phyloP scores from a whole-genome alignment of 2,329 filamentous ascomycete genomes.

The Colletotrichum somersetense region DNA sequence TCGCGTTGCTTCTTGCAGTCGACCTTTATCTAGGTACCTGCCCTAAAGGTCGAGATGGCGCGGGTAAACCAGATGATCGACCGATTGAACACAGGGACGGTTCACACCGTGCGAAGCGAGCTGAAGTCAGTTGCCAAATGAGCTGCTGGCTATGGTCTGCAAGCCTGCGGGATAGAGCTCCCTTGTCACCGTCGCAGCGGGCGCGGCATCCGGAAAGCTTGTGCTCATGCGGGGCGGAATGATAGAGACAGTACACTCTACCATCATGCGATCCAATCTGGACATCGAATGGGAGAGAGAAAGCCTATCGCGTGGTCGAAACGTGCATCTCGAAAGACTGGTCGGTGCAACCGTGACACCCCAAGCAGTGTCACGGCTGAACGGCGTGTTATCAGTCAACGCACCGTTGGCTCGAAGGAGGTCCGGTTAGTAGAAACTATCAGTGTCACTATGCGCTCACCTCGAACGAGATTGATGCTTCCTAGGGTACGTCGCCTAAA shows the following conservation, averaged over 20 bases:
- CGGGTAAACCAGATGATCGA: background rate
- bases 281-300: background rate
- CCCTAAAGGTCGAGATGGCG: background rate
- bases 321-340: background rate
- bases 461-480: background rate
- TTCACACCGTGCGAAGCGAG: background rate
- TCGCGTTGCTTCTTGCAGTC: background rate
- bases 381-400: background rate
- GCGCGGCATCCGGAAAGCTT: constrained; percentile 10
- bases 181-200: constrained; percentile 13
- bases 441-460: background rate
- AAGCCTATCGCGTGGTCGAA: constrained; percentile 8
- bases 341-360: background rate
- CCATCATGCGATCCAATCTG: background rate
- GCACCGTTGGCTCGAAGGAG: background rate
- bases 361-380: background rate
- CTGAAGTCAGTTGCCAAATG: background rate
- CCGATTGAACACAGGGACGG: background rate
- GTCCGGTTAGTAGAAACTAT: background rate
- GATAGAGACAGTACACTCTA: no score
- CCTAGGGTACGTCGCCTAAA: background rate
- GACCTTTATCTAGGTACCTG: background rate
- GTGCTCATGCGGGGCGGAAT: background rate
- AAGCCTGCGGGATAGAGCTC: background rate
- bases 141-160: background rate